A percentile compares a stretch with the other conserved stretches of the same genome.
phyloP scores from a whole-genome alignment of 2,329 filamentous ascomycete genomes.

The Botrytis tulipae region DNA sequence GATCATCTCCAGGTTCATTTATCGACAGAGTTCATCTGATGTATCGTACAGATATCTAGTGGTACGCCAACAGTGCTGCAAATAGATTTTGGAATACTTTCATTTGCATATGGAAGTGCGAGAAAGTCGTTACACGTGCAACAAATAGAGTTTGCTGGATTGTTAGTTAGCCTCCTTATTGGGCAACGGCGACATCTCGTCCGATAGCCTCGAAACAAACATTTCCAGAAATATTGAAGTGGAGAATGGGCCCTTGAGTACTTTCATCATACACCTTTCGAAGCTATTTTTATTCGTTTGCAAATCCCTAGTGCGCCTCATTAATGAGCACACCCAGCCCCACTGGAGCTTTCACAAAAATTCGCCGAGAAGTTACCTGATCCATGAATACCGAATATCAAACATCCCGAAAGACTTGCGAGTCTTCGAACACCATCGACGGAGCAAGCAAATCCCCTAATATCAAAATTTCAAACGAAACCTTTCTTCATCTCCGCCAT shows the following conservation, averaged over 20 bases:
- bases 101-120: not conserved
- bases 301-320: not conserved
- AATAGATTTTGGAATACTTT: not conserved
- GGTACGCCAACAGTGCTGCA: not conserved
- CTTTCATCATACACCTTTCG: not conserved
- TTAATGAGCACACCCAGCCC: not conserved
- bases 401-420: constrained; percentile 4
- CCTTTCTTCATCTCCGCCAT: not conserved
- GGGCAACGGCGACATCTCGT: not conserved
- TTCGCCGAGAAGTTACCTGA: not conserved
- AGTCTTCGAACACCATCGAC: not conserved
- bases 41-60: not conserved
- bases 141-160: not conserved
- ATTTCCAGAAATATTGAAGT: not conserved
- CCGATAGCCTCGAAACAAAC: not conserved
- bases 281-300: not conserved
- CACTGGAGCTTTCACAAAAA: not conserved
- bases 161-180: not conserved
- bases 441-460: not conserved
- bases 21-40: not conserved
- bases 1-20: not conserved
- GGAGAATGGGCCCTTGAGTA: not conserved
- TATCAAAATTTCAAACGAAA: not conserved
- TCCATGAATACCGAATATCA: not conserved
- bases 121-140: not conserved